Evolutionary conservation across 345 rosid genomes (phyloP).

Genomic region (Camelina sativa): DNA sequence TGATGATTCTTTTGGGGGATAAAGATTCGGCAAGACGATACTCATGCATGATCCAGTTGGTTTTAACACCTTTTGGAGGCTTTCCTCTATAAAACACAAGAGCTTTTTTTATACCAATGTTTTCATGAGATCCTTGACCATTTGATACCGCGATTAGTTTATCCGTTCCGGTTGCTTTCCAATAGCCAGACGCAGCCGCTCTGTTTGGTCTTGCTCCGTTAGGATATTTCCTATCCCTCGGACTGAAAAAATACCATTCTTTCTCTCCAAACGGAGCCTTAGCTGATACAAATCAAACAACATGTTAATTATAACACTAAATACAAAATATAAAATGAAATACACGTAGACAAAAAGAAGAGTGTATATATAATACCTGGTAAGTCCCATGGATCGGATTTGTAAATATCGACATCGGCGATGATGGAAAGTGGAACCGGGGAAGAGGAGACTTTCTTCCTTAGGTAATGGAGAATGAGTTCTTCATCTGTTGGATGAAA

Average conservation of each 20-base stretch:
- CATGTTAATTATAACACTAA: too few species aligned
- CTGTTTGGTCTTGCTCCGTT: constrained; percentile 97
- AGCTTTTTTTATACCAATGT: constrained; percentile 91
- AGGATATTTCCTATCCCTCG: constrained; percentile 95
- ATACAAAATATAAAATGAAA: background rate
- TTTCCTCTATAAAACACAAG: constrained; percentile 94
- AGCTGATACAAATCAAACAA: constrained; percentile 46
- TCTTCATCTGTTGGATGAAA: constrained; percentile 99
- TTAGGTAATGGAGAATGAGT: constrained; percentile 89
- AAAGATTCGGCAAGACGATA: constrained; percentile 68
- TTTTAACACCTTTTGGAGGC: constrained; percentile 92
- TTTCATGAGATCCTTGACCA: constrained; percentile 48
- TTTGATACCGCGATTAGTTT: constrained; percentile 64
- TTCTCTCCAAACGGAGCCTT: constrained; percentile 88
- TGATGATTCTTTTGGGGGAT: constrained; percentile 32
- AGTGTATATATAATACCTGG: constrained; percentile 53
- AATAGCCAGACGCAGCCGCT: constrained; percentile 94
- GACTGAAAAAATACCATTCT: constrained; percentile 99
- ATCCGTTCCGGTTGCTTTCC: constrained; percentile 99
- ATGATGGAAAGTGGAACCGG: constrained; percentile 82
- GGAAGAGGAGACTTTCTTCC: constrained; percentile 62
- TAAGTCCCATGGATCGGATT: constrained; percentile 94
- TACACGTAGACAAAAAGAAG: background rate
- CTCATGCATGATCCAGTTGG: constrained; percentile 99
- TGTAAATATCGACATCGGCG: constrained; percentile 93